A percentile compares a stretch with the other conserved stretches of the same genome.
Conservation (phyloP, 345 rosid species). For the Triadica sebifera region DNA sequence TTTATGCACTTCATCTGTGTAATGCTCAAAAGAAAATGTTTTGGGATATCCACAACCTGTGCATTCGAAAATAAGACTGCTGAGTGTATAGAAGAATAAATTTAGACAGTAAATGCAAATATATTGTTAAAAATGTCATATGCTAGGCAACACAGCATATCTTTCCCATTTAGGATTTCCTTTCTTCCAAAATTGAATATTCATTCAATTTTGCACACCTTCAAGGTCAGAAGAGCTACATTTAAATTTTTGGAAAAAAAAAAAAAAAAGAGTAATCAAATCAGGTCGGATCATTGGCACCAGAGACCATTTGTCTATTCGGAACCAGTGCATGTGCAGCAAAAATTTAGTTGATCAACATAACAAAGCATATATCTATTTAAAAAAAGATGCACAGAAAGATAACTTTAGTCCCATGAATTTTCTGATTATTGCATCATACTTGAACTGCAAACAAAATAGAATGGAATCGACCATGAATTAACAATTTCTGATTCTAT, state of each 20-base stretch:
- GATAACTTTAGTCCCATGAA: not conserved
- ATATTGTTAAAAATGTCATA: not conserved
- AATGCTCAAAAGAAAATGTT: slow-evolving; percentile 43
- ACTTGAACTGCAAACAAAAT: not conserved
- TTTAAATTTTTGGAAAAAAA: not conserved
- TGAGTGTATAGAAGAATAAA: not conserved
- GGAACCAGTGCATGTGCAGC: too few relatives aligned
- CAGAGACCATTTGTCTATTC: not conserved
- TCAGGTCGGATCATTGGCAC: not conserved
- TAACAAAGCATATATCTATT: not conserved
- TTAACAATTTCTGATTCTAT: not conserved
- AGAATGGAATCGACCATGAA: not conserved
- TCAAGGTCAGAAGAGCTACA: not conserved
- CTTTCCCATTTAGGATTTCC: not conserved
- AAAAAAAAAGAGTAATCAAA: too few relatives aligned
- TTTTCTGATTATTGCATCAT: not conserved
- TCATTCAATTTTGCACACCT: not conserved
- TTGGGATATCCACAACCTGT: slow-evolving; percentile 50
- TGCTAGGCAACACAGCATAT: not conserved
- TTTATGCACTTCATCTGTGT: slow-evolving; percentile 28
- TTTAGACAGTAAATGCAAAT: too few relatives aligned
- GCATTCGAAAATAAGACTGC: slow-evolving; percentile 1
- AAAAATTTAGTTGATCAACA: not conserved
- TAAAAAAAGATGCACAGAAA: not conserved
- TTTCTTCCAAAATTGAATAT: not conserved